Base-by-base conservation (phyloP, 2,329 filamentous ascomycete species). In the Colletotrichum musicola region DNA sequence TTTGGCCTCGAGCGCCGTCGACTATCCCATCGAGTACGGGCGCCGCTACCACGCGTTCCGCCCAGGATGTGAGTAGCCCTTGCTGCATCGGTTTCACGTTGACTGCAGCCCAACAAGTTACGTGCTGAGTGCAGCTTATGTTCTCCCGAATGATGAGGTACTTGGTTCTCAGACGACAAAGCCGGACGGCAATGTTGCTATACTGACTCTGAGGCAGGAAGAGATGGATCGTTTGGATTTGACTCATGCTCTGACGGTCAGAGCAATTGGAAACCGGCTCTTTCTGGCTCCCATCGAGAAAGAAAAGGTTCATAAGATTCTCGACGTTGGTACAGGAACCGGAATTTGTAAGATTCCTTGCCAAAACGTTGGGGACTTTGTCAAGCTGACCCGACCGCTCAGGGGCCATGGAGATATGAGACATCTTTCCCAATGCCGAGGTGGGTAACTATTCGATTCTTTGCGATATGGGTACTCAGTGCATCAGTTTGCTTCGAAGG, bases 301-400 rank as follows among this genome's bases (percentile, higher is more conserved):
- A 13, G 38, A 42, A 4, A 69, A 62, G 58, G 5, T 55, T 0
- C 18, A 54, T 1, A 80, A 80, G n/a, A 84, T 89, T 18, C 79
- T 90, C 14, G 87, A 90, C 72, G 78, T 90, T 9, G 87, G 88
- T 51, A 89, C 86, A 7, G 89, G 89, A 16, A 89, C 87, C 1
- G 89, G 55, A 6, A 58, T 47, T 10, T 58, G 55, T 42, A 18
- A 14, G n/a, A 49, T 3, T 6, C 10, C n/a, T 20, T 49, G 6
- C 10, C 20, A 10, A 13, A 12, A 22, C 46, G 10, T 20, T 22
- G 7, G 7, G 14, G 4, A 13, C n/a, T 18, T 49, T 7, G 7
- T 35, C 30, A 35, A 20, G 16, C 40, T 14, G 13, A 42, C 14
- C 14, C 10, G 14, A 13, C 2, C 2, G 6, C 4, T 18, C n/a